phyloP scores from a whole-genome alignment of 1,139 yeast species.

The Taphrina populina region DNA sequence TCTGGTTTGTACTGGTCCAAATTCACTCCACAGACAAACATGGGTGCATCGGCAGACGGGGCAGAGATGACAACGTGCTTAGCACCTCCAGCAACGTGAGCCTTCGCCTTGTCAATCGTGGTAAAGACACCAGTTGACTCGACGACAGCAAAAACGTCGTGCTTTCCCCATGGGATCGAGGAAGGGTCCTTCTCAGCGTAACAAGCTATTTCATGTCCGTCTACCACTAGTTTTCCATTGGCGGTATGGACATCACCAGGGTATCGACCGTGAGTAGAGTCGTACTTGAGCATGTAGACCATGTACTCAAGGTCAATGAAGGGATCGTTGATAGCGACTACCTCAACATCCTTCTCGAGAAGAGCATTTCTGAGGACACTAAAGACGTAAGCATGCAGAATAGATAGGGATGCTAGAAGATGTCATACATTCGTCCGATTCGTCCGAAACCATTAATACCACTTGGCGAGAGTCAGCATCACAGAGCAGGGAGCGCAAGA shows the following conservation, averaged over 20 bases:
- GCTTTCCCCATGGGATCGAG: conserved; percentile 76
- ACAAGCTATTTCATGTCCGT: conserved; percentile 66
- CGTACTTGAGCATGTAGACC: conserved; percentile 85
- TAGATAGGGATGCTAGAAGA: neutral
- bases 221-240: conserved; percentile 60
- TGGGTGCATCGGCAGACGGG: conserved; percentile 84
- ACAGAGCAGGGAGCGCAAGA: too few species aligned
- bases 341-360: conserved; percentile 64
- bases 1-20: conserved; percentile 69
- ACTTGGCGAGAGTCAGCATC: conserved; percentile 3
- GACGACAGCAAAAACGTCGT: conserved; percentile 70
- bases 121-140: conserved; percentile 92
- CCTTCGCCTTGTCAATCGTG: conserved; percentile 70
- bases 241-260: conserved; percentile 63
- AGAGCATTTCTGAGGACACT: conserved; percentile 68
- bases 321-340: conserved; percentile 81
- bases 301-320: conserved; percentile 81
- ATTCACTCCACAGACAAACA: conserved; percentile 85
- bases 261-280: conserved; percentile 79
- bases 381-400: conserved; percentile 38
- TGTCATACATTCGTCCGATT: conserved; percentile 67
- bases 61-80: conserved; percentile 87
- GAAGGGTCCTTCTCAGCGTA: conserved; percentile 79
- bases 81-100: conserved; percentile 82
- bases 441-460: conserved; percentile 58